Evolutionary conservation across 129 eudicot species (phyloP).

Genomic region (Arctium lappa): DNA sequence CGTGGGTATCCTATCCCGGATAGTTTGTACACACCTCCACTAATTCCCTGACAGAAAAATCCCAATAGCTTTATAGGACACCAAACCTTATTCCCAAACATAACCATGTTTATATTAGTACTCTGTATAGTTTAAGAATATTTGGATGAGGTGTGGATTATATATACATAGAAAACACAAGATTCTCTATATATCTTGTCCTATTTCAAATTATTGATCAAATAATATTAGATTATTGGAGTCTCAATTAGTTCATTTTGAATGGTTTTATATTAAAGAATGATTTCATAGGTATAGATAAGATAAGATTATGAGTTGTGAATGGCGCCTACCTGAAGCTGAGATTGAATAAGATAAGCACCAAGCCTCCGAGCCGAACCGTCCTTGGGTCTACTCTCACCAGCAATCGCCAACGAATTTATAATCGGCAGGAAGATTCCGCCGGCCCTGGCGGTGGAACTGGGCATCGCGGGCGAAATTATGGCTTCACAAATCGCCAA

Average conservation of each 20-base stretch:
- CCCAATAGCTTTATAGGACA: too few relatives aligned
- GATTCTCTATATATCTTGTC: not conserved
- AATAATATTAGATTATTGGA: not conserved
- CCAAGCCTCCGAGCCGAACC: slow-evolving; percentile 66
- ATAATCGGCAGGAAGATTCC: slow-evolving; percentile 84
- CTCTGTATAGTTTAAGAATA: not conserved
- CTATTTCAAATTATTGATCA: not conserved
- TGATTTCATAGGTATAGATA: not conserved
- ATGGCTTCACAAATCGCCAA: slow-evolving; percentile 61
- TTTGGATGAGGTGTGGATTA: not conserved
- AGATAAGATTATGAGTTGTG: not conserved
- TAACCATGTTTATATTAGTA: not conserved
- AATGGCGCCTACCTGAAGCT: slow-evolving; percentile 56
- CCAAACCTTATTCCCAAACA: not conserved
- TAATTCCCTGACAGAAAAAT: too few relatives aligned
- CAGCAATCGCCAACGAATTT: slow-evolving; percentile 51
- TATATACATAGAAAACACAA: not conserved
- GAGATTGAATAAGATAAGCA: slow-evolving; percentile 61
- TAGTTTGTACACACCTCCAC: too few relatives aligned
- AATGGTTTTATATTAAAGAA: not conserved
- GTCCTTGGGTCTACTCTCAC: slow-evolving; percentile 69
- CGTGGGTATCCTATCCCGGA: too few relatives aligned
- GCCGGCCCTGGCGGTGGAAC: slow-evolving; percentile 81
- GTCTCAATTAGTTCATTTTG: not conserved
- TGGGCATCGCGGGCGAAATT: slow-evolving; percentile 77